Evolutionary conservation across 345 rosid species (phyloP).

Genomic region (Dipteronia dyeriana): DNA sequence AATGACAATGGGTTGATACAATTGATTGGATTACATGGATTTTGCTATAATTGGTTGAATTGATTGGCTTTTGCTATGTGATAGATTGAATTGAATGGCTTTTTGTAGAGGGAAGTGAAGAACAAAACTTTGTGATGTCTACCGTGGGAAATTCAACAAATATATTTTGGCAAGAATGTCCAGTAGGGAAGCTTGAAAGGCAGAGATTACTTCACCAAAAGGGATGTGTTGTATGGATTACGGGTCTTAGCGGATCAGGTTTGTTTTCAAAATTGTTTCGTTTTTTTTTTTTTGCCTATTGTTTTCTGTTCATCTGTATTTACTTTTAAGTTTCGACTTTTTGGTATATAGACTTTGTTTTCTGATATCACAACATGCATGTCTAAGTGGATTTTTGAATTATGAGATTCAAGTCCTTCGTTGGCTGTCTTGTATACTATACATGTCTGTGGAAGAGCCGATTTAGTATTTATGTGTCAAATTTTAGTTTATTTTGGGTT

Average conservation of each 20-base stretch:
- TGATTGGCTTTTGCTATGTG: neutral
- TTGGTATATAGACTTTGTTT: neutral
- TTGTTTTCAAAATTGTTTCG: conserved; percentile 2
- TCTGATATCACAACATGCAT: neutral
- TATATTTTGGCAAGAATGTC: conserved; percentile 93
- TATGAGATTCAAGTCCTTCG: neutral
- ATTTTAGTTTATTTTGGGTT: neutral
- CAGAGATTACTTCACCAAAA: conserved; percentile 78
- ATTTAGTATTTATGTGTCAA: neutral
- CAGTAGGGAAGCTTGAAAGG: conserved; percentile 74
- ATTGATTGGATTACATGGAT: conserved; percentile 10
- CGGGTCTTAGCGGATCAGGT: conserved; percentile 99
- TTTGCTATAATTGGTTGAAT: conserved; percentile 7
- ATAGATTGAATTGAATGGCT: conserved; percentile 11
- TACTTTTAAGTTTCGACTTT: neutral
- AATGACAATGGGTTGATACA: neutral
- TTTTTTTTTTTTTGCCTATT: neutral
- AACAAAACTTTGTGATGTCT: conserved; percentile 51
- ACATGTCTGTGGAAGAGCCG: too few species aligned
- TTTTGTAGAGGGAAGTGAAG: conserved; percentile 20
- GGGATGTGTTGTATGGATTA: conserved; percentile 95
- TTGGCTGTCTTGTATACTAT: neutral
- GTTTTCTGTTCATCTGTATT: neutral
- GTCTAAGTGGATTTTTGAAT: neutral
- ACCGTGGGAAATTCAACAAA: conserved; percentile 62